Conservation (phyloP, 257 asterid genomes). For the Hygrophila difformis region DNA sequence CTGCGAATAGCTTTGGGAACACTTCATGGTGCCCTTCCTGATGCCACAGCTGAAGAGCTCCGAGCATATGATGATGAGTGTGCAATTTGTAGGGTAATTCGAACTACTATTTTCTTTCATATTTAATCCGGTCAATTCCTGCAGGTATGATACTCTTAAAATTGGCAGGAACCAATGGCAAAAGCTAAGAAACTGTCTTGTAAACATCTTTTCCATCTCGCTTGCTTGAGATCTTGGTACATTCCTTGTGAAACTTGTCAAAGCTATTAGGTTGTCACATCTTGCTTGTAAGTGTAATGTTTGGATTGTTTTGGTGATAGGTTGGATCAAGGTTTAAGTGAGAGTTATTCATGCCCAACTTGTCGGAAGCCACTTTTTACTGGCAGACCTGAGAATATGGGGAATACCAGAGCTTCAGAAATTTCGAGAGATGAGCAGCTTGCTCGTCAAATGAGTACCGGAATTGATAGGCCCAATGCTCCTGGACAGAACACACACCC, state of each 20-base stretch:
- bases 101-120: slow-evolving; percentile 4
- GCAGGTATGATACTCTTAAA: slow-evolving; percentile 19
- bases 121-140: slow-evolving; percentile 17
- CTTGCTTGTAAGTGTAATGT: slow-evolving; percentile 8
- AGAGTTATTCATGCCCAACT: slow-evolving; percentile 92
- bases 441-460: slow-evolving; percentile 79
- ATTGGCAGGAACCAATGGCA: slow-evolving; percentile 88
- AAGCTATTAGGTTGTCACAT: slow-evolving; percentile 1
- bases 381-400: slow-evolving; percentile 42
- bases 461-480: slow-evolving; percentile 56
- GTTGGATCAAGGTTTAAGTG: slow-evolving; percentile 85
- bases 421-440: slow-evolving; percentile 81
- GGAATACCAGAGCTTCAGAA: slow-evolving; percentile 36
- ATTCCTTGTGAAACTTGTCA: slow-evolving; percentile 12
- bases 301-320: slow-evolving; percentile 28
- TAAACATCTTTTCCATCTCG: slow-evolving; percentile 84
- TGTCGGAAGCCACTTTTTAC: slow-evolving; percentile 87
- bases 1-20: slow-evolving; percentile 71
- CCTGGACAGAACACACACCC: slow-evolving; percentile 52
- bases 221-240: slow-evolving; percentile 96
- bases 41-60: slow-evolving; percentile 80
- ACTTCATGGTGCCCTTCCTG: slow-evolving; percentile 93
- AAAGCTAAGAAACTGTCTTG: slow-evolving; percentile 90
- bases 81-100: slow-evolving; percentile 87
- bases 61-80: slow-evolving; percentile 85